These are phyloP conservation scores for Phaeotremella skinneri DNA, from an alignment of 768 basidiomycete genomes.

Conservation along the genomic window DNA sequence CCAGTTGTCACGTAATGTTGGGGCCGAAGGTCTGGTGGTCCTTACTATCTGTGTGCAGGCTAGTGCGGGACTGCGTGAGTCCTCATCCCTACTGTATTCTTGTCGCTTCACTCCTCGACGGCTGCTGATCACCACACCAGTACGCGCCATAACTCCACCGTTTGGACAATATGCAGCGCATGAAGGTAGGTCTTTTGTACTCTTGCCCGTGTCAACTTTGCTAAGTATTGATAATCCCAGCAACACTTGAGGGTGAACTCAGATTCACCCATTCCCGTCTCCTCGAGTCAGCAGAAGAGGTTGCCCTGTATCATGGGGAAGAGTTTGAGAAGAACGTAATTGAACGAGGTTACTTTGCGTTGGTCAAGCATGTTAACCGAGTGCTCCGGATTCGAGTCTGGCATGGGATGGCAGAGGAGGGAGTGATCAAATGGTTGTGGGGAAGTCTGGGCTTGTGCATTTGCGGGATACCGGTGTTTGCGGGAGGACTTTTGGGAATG, in stretches of 20 bases:
- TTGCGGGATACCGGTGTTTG: constrained; percentile 92
- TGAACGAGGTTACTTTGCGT: constrained; percentile 79
- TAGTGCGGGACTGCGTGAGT: constrained; percentile 74
- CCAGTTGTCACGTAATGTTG: constrained; percentile 88
- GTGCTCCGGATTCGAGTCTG: constrained; percentile 78
- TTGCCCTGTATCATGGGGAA: constrained; percentile 84
- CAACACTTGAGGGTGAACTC: constrained; percentile 80
- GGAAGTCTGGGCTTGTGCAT: constrained; percentile 87
- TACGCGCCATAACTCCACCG: constrained; percentile 81
- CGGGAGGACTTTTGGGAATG: constrained; percentile 70
- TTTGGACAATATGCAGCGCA: constrained; percentile 88
- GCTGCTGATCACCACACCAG: constrained; percentile 56
- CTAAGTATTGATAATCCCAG: constrained; percentile 47
- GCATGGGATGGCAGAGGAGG: constrained; percentile 90
- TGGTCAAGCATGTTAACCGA: constrained; percentile 79
- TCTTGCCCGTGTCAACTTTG: neutral
- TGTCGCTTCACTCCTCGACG: no score
- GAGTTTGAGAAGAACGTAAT: constrained; percentile 85
- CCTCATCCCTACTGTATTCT: neutral
- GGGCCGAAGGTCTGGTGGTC: constrained; percentile 82
- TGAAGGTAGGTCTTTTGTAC: constrained; percentile 35
- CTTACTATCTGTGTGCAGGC: constrained; percentile 80
- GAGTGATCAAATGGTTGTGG: constrained; percentile 91
- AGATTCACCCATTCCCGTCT: constrained; percentile 89
- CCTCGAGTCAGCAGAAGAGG: constrained; percentile 64